Evolutionary conservation across 805 yeast genomes (phyloP).

Genomic region (Suhomyces kilbournensis): DNA sequence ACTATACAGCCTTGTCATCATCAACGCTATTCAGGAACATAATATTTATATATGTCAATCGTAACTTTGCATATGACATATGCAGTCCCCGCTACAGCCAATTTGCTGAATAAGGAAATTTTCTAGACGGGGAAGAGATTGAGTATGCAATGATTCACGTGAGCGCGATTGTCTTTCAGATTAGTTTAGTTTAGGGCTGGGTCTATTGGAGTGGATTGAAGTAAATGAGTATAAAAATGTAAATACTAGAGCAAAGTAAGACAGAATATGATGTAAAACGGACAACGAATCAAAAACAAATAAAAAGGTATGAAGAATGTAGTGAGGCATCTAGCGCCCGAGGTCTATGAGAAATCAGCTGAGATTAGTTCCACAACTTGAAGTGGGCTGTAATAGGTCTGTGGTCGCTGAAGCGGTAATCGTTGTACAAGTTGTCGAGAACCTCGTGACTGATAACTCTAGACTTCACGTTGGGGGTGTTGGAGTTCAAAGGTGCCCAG

Average conservation of each 20-base stretch:
- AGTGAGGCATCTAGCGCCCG: background rate
- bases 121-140: background rate
- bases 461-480: constrained; percentile 11
- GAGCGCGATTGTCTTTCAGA: background rate
- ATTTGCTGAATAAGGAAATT: background rate
- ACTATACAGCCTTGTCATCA: background rate
- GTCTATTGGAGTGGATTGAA: background rate
- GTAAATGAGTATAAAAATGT: background rate
- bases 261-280: background rate
- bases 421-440: constrained; percentile 35
- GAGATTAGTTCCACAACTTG: constrained; percentile 4
- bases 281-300: background rate
- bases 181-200: background rate
- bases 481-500: constrained; percentile 28
- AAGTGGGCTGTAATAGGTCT: constrained; percentile 42
- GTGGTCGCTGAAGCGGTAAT: constrained; percentile 43
- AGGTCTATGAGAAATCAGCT: background rate
- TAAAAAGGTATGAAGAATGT: background rate
- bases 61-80: background rate
- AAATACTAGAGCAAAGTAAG: background rate
- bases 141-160: background rate
- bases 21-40: background rate
- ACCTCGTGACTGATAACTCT: constrained; percentile 25
- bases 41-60: background rate
- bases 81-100: background rate